Base-by-base conservation (phyloP, 179 eudicot species). In the Dionaea muscipula region DNA sequence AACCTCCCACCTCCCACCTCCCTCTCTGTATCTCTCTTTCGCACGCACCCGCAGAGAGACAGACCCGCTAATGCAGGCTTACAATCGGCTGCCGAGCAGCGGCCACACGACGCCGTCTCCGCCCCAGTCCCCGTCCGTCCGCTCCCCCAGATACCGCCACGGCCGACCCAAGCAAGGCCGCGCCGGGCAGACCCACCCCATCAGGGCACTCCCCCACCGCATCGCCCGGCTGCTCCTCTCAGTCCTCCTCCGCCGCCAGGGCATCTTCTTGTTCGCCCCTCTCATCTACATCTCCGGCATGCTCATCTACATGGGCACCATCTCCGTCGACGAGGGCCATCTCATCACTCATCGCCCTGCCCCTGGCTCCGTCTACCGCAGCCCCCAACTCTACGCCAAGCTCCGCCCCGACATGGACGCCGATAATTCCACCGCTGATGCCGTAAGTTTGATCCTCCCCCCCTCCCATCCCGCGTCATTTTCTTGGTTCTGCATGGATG, bases 251-350 rank as follows among this genome's bases (percentile, higher is more conserved):
- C 81, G 95, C 0, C 60, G 94, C 0, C 99, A 88, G 62, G 99
- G 99, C 10, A 62, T 88, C 17, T 91, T 91, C 47, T 75, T 91
- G 13, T 91, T 91, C 51, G 98, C 94, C 0, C 98, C 98, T 0
- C 66, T 91, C 19, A 66, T 91, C 14, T 91, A 91, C 54, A 82
- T 91, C 35, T 70, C 95, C 6, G 85, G 85, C 9, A 84, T 91
- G 91, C 59, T 91, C 1, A 75, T 91, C 36, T 91, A 91, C 54
- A 81, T 91, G 91, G 95, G 94, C 6, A 84, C 95, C 12, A 81
- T 91, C 13, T 78, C 94, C 12, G 84, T 91, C 24, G 94, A 91
- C 61, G 80, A 71, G 12, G 91, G 85, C 6, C 91, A 88, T 6
- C 71, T 74, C 8, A 75, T 87, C 54, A 62, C 60, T 19, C 86